Base-by-base conservation (phyloP, 73 alveolate genomes). In the Durusdinium trenchii region DNA sequence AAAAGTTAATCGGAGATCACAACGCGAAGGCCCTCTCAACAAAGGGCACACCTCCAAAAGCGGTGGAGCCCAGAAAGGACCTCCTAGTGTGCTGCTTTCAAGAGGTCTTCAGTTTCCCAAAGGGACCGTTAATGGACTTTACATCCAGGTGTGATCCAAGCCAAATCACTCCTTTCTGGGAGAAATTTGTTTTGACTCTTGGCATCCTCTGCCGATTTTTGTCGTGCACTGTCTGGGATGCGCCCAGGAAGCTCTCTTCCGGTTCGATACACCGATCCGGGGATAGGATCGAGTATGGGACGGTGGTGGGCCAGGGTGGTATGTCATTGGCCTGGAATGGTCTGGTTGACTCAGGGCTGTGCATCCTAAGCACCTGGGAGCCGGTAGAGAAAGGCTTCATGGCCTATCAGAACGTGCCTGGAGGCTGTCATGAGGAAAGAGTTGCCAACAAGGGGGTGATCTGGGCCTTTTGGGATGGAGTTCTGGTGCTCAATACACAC, bases 401-500 rank as follows among this genome's bases (percentile, higher is more conserved):
- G 50, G 87, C 97, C 51, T 90, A 90, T 43, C 51, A 54, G 62
- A 90, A 35, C 57, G 40, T 47, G 26, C 97, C 97, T 1, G 75
- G 12, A 2, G 97, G 97, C 32, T 50, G 23, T 40, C 97, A 90
- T n/a, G 97, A 90, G 64, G 97, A 90, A 87, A 61, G 97, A 18
- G 43, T 90, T 69, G 97, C 97, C 97, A 90, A 90, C 75, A 90
- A 90, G 57, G 97, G 97, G 36, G 6, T 87, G 57, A 62, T 86
- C 64, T 86, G 95, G 95, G 95, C 95, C 48, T 86, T 50, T 28
- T 86, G 95, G 95, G 67, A 45, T 6, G 94, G 95, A 18, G 20
- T 89, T 84, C 71, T 89, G 96, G 96, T 89, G 64, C n/a, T 89
- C 71, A 89, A 89, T 38, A 89, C 96, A 35, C 96, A 89, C 51